These are phyloP conservation scores for Ustilago crameri DNA, from an alignment of 1,284 basidiomycete species.

Conservation along the genomic window DNA sequence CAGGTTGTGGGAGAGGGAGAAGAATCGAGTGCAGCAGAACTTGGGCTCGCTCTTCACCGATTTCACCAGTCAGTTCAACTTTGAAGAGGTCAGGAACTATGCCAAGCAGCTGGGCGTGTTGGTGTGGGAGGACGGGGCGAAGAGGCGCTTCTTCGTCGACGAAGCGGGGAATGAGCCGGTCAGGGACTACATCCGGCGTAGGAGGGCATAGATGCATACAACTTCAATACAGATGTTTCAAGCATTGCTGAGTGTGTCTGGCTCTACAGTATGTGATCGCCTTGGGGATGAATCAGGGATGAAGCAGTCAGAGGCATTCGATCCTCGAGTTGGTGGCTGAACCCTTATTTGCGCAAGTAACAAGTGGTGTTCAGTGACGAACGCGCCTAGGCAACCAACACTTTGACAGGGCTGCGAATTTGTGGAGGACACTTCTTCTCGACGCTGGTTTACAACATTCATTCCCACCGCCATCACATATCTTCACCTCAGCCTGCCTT, in stretches of 20 bases:
- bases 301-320: too few species aligned
- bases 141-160: constrained; percentile 84
- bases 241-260: neutral
- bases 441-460: neutral
- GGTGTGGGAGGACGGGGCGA: constrained; percentile 78
- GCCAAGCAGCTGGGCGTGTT: constrained; percentile 84
- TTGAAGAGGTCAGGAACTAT: constrained; percentile 85
- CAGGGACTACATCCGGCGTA: constrained; percentile 56
- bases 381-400: constrained; percentile 2
- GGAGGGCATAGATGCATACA: constrained; percentile 24
- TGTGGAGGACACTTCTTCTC: constrained; percentile 4
- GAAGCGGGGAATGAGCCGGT: constrained; percentile 73
- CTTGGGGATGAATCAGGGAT: too few species aligned
- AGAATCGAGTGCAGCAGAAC: constrained; percentile 78
- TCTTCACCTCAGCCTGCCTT: neutral
- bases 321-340: too few species aligned
- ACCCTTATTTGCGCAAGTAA: too few species aligned
- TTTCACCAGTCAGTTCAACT: constrained; percentile 86
- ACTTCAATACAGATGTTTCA: neutral
- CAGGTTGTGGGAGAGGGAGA: constrained; percentile 95
- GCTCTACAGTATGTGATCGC: too few species aligned
- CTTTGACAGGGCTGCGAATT: neutral
- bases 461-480: neutral
- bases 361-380: too few species aligned
- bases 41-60: constrained; percentile 79